These are phyloP conservation scores for Beauveria sp. DNA, from an alignment of 2,329 filamentous ascomycete species.

Conservation along the genomic window DNA sequence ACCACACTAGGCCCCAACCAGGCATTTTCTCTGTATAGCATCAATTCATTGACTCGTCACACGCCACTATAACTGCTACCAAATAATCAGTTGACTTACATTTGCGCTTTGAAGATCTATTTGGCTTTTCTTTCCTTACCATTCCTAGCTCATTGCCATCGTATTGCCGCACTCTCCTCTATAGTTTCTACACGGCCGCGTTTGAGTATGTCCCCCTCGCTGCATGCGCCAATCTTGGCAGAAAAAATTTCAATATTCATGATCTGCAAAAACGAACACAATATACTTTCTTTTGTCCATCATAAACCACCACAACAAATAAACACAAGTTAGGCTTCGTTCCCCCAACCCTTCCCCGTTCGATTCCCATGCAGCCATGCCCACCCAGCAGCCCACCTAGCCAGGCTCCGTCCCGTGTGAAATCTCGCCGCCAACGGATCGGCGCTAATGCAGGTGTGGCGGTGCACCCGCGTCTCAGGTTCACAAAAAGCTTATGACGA, in stretches of 20 bases:
- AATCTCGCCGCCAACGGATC: conserved; percentile 21
- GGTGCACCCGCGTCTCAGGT: conserved; percentile 22
- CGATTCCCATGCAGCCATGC: background rate
- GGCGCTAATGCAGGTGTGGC: conserved; percentile 32
- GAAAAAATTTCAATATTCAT: background rate
- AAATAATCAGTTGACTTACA: background rate
- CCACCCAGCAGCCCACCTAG: too few species aligned
- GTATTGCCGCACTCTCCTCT: background rate
- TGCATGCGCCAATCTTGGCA: background rate
- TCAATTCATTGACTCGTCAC: background rate
- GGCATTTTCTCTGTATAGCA: background rate
- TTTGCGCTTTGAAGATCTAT: background rate
- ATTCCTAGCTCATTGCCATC: too few species aligned
- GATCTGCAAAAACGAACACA: background rate
- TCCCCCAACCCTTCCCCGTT: background rate
- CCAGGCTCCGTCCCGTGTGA: conserved; percentile 2
- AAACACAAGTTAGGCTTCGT: background rate
- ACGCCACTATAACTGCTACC: background rate
- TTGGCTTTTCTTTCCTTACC: too few species aligned
- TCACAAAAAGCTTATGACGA: background rate
- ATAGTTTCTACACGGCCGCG: background rate
- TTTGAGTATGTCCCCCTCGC: too few species aligned
- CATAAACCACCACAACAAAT: background rate
- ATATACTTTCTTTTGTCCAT: background rate
- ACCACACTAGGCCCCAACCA: background rate